Percentiles rank a stretch among this genome's conserved stretches.
Evolutionary conservation across 2,329 filamentous ascomycete genomes (phyloP).

Genomic region (Cercospora sojina): DNA sequence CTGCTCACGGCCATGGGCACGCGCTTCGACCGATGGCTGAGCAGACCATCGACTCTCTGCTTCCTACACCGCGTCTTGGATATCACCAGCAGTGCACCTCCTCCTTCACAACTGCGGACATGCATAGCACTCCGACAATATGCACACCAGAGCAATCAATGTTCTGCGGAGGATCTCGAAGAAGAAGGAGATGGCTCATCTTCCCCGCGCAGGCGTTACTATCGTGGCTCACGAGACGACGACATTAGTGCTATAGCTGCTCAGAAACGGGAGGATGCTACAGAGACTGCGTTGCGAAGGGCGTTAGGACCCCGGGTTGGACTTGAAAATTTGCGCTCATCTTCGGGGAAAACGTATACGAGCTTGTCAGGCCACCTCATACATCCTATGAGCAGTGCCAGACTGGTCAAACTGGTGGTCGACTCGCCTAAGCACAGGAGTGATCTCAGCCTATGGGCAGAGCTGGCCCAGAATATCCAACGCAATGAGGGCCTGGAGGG

Average conservation of each 20-base stretch:
- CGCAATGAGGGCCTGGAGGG: slow-evolving; percentile 45
- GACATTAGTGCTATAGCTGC: neutral
- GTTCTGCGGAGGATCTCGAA: neutral
- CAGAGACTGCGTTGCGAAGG: slow-evolving; percentile 21
- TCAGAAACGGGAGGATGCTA: slow-evolving; percentile 2
- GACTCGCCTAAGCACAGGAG: slow-evolving; percentile 33
- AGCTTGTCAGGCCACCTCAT: neutral
- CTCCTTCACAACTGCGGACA: neutral
- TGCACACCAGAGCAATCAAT: neutral
- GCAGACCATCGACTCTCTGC: slow-evolving; percentile 45
- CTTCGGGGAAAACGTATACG: neutral
- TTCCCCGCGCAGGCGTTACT: neutral
- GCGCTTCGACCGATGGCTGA: slow-evolving; percentile 48
- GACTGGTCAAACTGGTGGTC: slow-evolving; percentile 32
- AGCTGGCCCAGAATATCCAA: slow-evolving; percentile 43
- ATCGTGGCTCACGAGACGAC: neutral
- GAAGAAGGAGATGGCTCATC: neutral
- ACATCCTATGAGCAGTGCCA: neutral
- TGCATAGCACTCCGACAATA: neutral
- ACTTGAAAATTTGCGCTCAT: neutral
- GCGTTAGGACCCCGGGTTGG: slow-evolving; percentile 6
- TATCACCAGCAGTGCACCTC: slow-evolving; percentile 5
- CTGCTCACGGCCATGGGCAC: slow-evolving; percentile 43
- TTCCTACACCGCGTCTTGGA: slow-evolving; percentile 38
- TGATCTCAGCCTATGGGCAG: slow-evolving; percentile 43